Conservation (phyloP, 345 rosid species). For the Acer yangbiense region DNA sequence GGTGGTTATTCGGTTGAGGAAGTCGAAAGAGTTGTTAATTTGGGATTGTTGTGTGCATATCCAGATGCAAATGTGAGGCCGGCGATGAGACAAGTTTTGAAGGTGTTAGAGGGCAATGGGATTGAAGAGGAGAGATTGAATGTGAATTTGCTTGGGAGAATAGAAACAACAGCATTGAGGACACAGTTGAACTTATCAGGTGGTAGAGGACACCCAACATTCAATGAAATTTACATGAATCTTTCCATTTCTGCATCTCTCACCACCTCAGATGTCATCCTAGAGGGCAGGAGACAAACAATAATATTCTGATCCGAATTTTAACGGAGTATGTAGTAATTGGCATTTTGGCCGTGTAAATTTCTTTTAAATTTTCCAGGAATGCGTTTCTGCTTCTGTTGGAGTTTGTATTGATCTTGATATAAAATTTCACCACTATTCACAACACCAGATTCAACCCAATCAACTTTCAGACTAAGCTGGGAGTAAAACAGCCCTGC, state of each 20-base stretch:
- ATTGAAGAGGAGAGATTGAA: slow-evolving; percentile 23
- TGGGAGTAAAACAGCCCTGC: too few relatives aligned
- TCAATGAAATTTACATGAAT: slow-evolving; percentile 22
- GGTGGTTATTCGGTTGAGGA: slow-evolving; percentile 25
- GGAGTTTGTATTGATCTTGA: neutral
- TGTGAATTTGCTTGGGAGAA: slow-evolving; percentile 19
- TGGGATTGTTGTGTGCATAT: slow-evolving; percentile 53
- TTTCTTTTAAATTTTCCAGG: neutral
- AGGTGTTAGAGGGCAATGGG: slow-evolving; percentile 39
- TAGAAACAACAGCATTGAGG: slow-evolving; percentile 18
- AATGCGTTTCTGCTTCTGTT: neutral
- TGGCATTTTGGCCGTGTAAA: too few relatives aligned
- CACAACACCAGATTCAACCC: too few relatives aligned
- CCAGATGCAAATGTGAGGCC: slow-evolving; percentile 44
- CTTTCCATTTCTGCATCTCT: slow-evolving; percentile 16
- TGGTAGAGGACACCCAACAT: slow-evolving; percentile 22
- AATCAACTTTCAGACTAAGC: too few relatives aligned
- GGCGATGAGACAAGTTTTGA: slow-evolving; percentile 50
- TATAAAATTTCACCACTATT: neutral
- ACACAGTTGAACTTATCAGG: slow-evolving; percentile 3
- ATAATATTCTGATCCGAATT: too few relatives aligned
- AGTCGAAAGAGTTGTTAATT: slow-evolving; percentile 40
- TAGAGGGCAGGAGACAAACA: slow-evolving; percentile 26
- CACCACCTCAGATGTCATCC: slow-evolving; percentile 22
- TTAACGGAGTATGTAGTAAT: too few relatives aligned